Evolutionary conservation across 495 filamentous ascomycete species (phyloP), one percentile per base, ranked within the genome.

Genomic region (Aspergillus sclerotioniger): DNA sequence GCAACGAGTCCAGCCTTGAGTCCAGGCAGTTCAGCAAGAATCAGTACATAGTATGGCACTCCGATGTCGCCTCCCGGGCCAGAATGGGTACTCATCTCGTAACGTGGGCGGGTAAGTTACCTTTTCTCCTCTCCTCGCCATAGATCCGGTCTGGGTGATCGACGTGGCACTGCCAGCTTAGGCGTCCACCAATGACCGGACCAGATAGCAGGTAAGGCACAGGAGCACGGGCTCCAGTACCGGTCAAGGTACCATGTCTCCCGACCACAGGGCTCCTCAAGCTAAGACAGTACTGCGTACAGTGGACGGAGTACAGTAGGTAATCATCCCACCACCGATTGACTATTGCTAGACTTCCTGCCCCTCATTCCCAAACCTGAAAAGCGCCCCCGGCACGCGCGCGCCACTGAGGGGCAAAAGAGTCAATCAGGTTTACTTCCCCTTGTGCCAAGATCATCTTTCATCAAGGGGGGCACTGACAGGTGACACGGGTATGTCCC

Each of bases 121-220:
- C 16, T 41, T n/a, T 41, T n/a, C 37, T 41, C 37, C 37, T n/a
- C 13, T 41, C 44, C 6, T 19, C 9, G n/a, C 17, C 21, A 9
- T 7, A 21, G 17, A 47, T 31, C 47, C n/a, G 15, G 25, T 17
- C 28, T 51, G 47, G 54, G 17, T 57, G 54, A 51, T 57, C 54
- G 54, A 57, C 54, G 54, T 51, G 35, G 47, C 54, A 57, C 54
- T 28, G 39, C 46, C 37, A 32, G 49, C 25, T 19, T 37, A 8
- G 35, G n/a, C 12, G 37, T 32, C 47, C 15, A 32, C 47, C 47
- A 50, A 50, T 50, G 31, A 32, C 13, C 25, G 12, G 37, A 0
- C 13, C 37, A 12, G 37, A 41, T 41, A 41, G 37, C 37, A 41
- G 37, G 37, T n/a, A 41, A 41, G 37, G 37, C 37, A 41, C 37